These are phyloP conservation scores for Discostella stelligeroides DNA, from an alignment of 108 stramenopile species.

Conservation along the genomic window DNA sequence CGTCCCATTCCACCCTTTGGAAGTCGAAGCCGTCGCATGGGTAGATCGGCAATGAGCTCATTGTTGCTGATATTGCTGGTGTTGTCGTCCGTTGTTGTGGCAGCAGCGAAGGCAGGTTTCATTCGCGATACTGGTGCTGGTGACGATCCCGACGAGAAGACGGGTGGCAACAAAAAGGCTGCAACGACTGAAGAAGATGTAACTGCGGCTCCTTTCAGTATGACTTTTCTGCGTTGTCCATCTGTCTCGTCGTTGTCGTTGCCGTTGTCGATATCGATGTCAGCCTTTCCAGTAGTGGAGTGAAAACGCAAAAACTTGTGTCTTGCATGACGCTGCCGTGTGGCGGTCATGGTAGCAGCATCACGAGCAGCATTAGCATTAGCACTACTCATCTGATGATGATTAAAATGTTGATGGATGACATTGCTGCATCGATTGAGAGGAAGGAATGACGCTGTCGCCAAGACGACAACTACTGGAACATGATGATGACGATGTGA, in stretches of 20 bases:
- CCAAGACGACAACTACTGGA: background rate
- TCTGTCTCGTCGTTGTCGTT: background rate
- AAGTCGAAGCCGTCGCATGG: slow-evolving; percentile 46
- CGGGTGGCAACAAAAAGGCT: background rate
- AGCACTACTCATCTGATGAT: no score
- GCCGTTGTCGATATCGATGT: background rate
- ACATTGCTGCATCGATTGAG: no score
- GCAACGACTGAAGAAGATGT: no score
- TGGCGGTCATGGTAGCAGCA: no score
- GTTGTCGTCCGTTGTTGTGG: no score
- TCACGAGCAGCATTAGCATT: no score
- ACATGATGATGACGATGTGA: no score
- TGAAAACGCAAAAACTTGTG: no score
- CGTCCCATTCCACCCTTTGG: slow-evolving; percentile 66
- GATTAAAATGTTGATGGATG: no score
- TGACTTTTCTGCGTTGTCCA: background rate
- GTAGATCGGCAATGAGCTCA: slow-evolving; percentile 31
- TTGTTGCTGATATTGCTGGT: background rate
- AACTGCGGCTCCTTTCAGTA: background rate
- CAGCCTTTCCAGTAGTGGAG: background rate
- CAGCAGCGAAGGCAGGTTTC: background rate
- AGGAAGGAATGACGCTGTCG: background rate
- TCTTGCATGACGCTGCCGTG: no score
- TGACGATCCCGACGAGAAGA: background rate
- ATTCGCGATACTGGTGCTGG: background rate